Evolutionary conservation across 2,329 filamentous ascomycete genomes (phyloP).

Genomic region (Chalaropsis thielavioides): DNA sequence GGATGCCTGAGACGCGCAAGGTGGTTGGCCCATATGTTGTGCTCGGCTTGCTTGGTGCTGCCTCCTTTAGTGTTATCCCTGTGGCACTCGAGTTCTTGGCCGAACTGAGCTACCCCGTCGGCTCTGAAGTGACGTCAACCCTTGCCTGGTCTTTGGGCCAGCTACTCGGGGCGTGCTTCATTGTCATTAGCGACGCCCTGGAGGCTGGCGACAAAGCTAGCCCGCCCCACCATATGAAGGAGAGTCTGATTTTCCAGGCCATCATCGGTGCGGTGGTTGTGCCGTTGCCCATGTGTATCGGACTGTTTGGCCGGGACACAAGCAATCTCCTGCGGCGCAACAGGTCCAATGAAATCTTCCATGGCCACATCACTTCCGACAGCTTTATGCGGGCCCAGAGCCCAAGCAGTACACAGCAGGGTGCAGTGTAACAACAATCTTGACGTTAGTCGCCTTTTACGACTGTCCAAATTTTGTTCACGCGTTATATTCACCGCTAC

Average conservation of each 20-base stretch:
- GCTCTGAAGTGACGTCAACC: slow-evolving; percentile 70
- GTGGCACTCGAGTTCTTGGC: slow-evolving; percentile 75
- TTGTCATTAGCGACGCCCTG: slow-evolving; percentile 67
- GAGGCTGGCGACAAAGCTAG: slow-evolving; percentile 36
- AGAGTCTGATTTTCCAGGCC: slow-evolving; percentile 64
- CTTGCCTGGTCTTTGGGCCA: slow-evolving; percentile 80
- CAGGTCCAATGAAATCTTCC: slow-evolving; percentile 5
- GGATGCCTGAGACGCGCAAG: slow-evolving; percentile 47
- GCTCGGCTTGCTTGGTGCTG: slow-evolving; percentile 60
- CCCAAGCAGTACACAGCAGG: background rate
- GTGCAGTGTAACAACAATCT: background rate
- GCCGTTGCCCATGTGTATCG: slow-evolving; percentile 54
- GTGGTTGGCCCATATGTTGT: slow-evolving; percentile 60
- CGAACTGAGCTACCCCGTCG: slow-evolving; percentile 75
- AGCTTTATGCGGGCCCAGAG: background rate
- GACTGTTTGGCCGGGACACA: slow-evolving; percentile 49
- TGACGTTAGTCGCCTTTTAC: background rate
- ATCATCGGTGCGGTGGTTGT: slow-evolving; percentile 50
- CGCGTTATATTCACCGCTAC: background rate
- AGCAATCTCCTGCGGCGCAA: slow-evolving; percentile 1
- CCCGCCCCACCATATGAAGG: slow-evolving; percentile 59
- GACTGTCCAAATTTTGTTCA: background rate
- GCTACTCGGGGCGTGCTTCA: slow-evolving; percentile 69
- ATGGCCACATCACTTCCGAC: background rate
- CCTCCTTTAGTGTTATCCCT: slow-evolving; percentile 67